Conservation (phyloP, 306 rosid species). For the Cucumis cinereus region DNA sequence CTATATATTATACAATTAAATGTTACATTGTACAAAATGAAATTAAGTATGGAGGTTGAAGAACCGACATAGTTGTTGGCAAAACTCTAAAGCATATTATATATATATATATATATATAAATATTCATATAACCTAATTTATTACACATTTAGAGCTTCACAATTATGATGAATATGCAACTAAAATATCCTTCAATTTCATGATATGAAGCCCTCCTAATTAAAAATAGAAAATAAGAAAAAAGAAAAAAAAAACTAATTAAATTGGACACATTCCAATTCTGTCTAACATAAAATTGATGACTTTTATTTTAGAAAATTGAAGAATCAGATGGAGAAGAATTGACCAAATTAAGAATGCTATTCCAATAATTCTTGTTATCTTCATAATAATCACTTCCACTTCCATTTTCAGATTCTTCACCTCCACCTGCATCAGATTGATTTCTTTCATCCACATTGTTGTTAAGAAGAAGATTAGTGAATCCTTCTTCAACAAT, state of each 20-base stretch:
- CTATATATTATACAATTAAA: no score
- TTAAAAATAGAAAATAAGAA: not conserved
- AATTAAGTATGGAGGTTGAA: not conserved
- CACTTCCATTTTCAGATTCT: slow-evolving; percentile 34
- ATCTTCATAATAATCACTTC: slow-evolving; percentile 53
- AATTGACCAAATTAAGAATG: slow-evolving; percentile 85
- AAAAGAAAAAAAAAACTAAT: not conserved
- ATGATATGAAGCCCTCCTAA: not conserved
- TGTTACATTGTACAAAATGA: not conserved
- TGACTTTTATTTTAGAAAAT: slow-evolving; percentile 28
- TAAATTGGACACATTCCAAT: not conserved
- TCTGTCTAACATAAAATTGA: not conserved
- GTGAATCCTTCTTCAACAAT: slow-evolving; percentile 80
- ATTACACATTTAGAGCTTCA: slow-evolving; percentile 9
- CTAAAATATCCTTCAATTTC: slow-evolving; percentile 6
- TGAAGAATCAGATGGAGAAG: slow-evolving; percentile 76
- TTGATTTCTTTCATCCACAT: slow-evolving; percentile 38
- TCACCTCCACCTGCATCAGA: slow-evolving; percentile 51
- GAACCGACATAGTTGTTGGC: not conserved
- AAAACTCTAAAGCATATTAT: not conserved
- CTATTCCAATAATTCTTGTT: slow-evolving; percentile 88
- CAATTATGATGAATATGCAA: slow-evolving; percentile 19
- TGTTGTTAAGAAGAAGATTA: slow-evolving; percentile 64
- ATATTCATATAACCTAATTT: not conserved
- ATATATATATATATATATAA: no score